Evolutionary conservation across 305 asterid species (phyloP).

Genomic region (Fraxinus platypoda): DNA sequence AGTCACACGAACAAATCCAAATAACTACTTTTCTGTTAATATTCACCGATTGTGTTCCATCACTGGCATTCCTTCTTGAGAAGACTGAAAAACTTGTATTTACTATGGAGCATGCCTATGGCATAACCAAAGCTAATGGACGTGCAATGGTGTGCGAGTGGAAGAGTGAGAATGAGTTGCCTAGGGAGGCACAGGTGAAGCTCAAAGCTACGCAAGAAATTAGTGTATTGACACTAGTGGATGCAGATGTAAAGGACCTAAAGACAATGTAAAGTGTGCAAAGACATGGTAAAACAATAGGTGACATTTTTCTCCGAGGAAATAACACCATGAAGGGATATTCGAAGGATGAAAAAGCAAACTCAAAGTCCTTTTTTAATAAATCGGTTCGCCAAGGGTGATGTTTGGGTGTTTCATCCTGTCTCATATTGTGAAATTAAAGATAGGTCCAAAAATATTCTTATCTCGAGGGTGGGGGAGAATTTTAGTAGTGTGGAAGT

Average conservation of each 20-base stretch:
- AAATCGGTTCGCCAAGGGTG: constrained; percentile 32
- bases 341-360: constrained; percentile 27
- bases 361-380: constrained; percentile 6
- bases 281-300: constrained; percentile 25
- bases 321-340: constrained; percentile 34
- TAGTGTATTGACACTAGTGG: constrained; percentile 22
- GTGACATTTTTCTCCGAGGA: constrained; percentile 31
- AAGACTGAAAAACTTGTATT: too few species aligned
- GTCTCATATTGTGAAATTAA: constrained; percentile 43
- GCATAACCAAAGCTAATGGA: too few species aligned
- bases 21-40: too few species aligned
- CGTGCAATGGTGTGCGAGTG: too few species aligned
- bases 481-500: constrained; percentile 33
- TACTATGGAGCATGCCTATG: too few species aligned
- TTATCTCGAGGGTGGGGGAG: constrained; percentile 32
- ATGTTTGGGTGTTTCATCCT: constrained; percentile 39
- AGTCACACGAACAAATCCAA: too few species aligned
- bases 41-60: too few species aligned
- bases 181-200: neutral
- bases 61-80: too few species aligned
- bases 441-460: constrained; percentile 42
- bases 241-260: constrained; percentile 25
- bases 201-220: constrained; percentile 34
- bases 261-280: constrained; percentile 21
- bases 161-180: too few species aligned